Conservation (phyloP, 2,329 filamentous ascomycete species). For the Furcasterigmium sp. region DNA sequence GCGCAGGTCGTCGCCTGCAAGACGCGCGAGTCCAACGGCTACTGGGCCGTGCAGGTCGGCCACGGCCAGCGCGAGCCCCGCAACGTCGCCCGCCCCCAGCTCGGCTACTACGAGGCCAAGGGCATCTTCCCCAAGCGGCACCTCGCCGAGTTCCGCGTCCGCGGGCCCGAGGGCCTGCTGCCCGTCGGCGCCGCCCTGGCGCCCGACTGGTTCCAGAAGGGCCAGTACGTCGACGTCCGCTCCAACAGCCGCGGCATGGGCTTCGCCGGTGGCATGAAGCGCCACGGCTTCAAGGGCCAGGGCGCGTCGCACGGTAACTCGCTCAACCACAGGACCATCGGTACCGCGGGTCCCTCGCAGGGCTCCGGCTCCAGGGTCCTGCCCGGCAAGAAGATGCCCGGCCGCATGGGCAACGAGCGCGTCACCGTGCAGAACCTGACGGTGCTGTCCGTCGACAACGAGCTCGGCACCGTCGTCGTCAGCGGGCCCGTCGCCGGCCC, state of each 20-base stretch:
- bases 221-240: conserved; percentile 84
- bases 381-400: conserved; percentile 97
- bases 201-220: conserved; percentile 87
- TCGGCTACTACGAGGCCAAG: conserved; percentile 83
- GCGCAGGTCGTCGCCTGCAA: conserved; percentile 88
- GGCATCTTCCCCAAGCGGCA: conserved; percentile 79
- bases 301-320: conserved; percentile 93
- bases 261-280: conserved; percentile 97
- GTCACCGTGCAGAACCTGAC: conserved; percentile 89
- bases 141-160: conserved; percentile 84
- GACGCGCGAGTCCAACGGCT: conserved; percentile 74
- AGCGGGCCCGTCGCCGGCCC: conserved; percentile 84
- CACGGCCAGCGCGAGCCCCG: conserved; percentile 65
- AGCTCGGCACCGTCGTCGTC: conserved; percentile 82
- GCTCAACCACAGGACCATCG: conserved; percentile 86
- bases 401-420: conserved; percentile 85
- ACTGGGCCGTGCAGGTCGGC: conserved; percentile 91
- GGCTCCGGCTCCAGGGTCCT: conserved; percentile 87
- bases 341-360: conserved; percentile 83
- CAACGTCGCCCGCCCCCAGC: conserved; percentile 75
- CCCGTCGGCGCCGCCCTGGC: conserved; percentile 69
- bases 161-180: conserved; percentile 64
- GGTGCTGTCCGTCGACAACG: conserved; percentile 80
- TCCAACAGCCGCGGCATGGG: conserved; percentile 81
- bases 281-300: conserved; percentile 84